phyloP scores from a whole-genome alignment of 2,329 filamentous ascomycete genomes.

The Tympanopsis confertula region DNA sequence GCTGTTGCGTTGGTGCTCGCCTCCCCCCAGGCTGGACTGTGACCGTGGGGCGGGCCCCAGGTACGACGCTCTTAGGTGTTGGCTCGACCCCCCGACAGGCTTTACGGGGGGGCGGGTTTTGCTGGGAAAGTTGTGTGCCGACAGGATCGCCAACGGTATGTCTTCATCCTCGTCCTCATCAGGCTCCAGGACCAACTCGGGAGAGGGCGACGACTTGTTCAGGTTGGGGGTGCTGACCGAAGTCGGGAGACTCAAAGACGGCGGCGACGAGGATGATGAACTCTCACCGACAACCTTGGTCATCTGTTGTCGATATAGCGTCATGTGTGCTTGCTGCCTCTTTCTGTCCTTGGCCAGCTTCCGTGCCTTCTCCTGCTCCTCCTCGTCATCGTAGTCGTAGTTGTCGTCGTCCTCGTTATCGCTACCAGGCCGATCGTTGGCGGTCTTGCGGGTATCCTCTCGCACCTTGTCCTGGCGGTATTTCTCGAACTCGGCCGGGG shows the following conservation, averaged over 20 bases:
- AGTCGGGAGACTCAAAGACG: constrained; percentile 41
- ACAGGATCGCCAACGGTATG: constrained; percentile 72
- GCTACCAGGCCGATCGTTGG: constrained; percentile 40
- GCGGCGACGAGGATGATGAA: constrained; percentile 27
- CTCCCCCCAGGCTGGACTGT: constrained; percentile 34
- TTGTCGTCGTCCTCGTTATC: constrained; percentile 54
- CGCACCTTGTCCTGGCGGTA: constrained; percentile 66
- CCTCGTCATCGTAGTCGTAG: constrained; percentile 63
- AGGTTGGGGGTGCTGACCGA: constrained; percentile 55
- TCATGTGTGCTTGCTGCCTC: constrained; percentile 82
- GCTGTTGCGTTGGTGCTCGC: constrained; percentile 15
- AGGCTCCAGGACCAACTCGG: constrained; percentile 22
- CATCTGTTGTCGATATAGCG: constrained; percentile 87
- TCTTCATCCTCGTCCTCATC: constrained; percentile 71
- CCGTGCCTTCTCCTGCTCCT: constrained; percentile 65
- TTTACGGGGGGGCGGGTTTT: constrained; percentile 65
- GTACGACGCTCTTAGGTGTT: constrained; percentile 53
- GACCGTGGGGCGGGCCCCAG: constrained; percentile 41
- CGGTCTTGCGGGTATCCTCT: constrained; percentile 30
- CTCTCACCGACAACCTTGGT: constrained; percentile 85
- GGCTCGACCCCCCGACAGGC: constrained; percentile 54
- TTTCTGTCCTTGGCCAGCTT: constrained; percentile 65
- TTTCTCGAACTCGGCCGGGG: constrained; percentile 72
- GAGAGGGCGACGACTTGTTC: constrained; percentile 14
- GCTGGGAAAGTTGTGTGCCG: constrained; percentile 77